A percentile compares a stretch with the other conserved stretches of the same genome.
phyloP scores from a whole-genome alignment of 306 rosid genomes.

The Hylodesmum podocarpum region DNA sequence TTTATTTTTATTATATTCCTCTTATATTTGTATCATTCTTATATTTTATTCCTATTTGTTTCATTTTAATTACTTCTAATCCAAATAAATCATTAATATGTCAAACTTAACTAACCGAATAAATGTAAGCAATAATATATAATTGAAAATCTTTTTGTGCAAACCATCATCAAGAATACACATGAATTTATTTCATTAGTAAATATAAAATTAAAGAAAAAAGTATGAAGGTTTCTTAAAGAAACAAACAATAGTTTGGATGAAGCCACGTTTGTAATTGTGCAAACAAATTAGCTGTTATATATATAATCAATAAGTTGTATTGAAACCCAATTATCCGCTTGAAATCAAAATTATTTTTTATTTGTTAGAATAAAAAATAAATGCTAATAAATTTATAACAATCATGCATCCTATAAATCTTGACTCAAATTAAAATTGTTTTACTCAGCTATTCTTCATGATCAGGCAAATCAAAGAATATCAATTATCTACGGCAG shows the following conservation, averaged over 20 bases:
- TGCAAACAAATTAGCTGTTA: neutral
- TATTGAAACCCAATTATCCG: neutral
- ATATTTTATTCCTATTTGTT: too few relatives aligned
- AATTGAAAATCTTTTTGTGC: too few relatives aligned
- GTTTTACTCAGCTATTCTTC: neutral
- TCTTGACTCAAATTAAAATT: neutral
- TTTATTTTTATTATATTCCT: neutral
- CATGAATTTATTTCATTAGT: too few relatives aligned
- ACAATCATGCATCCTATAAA: too few relatives aligned
- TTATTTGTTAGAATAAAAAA: too few relatives aligned
- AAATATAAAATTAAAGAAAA: too few relatives aligned
- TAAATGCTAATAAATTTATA: too few relatives aligned
- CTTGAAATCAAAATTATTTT: neutral
- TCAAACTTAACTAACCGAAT: too few relatives aligned
- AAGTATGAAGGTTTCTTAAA: neutral
- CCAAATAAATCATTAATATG: too few relatives aligned
- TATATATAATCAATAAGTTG: neutral
- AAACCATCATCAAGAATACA: too few relatives aligned
- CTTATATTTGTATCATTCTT: neutral
- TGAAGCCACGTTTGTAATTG: neutral
- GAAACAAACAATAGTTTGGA: neutral
- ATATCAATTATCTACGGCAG: neutral
- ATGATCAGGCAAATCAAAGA: neutral
- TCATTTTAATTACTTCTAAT: too few relatives aligned
- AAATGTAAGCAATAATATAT: too few relatives aligned